Evolutionary conservation across 2,329 filamentous ascomycete species (phyloP).

Genomic region (Aquanectria penicillioides): DNA sequence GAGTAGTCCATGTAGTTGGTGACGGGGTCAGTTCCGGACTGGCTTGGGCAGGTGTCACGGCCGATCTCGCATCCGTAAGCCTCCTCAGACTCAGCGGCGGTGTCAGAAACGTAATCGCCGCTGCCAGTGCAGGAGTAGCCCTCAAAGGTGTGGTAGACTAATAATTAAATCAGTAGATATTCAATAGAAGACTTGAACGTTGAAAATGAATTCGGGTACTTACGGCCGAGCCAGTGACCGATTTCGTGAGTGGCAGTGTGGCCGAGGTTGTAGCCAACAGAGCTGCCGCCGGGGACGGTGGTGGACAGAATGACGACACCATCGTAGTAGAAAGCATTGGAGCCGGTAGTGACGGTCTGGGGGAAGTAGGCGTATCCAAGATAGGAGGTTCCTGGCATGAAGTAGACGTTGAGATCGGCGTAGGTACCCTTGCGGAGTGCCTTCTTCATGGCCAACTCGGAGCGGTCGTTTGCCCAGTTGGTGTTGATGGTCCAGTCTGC

Average conservation of each 20-base stretch:
- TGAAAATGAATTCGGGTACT: not conserved
- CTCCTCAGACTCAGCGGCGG: conserved; percentile 47
- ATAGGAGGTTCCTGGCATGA: conserved; percentile 30
- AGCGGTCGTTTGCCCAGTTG: conserved; percentile 54
- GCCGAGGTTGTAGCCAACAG: conserved; percentile 44
- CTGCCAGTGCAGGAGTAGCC: conserved; percentile 42
- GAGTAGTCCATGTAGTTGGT: conserved; percentile 54
- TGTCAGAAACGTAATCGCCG: conserved; percentile 54
- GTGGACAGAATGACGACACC: conserved; percentile 52
- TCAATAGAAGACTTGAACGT: not conserved
- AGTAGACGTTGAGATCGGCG: conserved; percentile 50
- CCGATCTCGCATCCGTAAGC: conserved; percentile 49
- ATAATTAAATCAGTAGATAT: not conserved
- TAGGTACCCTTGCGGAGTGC: conserved; percentile 58
- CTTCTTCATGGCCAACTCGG: conserved; percentile 56
- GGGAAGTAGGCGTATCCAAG: conserved; percentile 60
- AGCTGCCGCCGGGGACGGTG: conserved; percentile 50
- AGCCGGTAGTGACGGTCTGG: conserved; percentile 29
- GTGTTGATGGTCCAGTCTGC: conserved; percentile 58
- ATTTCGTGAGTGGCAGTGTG: conserved; percentile 48
- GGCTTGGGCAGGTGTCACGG: conserved; percentile 47
- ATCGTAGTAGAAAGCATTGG: conserved; percentile 45
- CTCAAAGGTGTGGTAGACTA: conserved; percentile 53
- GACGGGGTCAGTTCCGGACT: conserved; percentile 46
- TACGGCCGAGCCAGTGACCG: conserved; percentile 54